Percentiles rank a stretch among this genome's conserved stretches.
These are phyloP conservation scores for Drechslera avenae DNA, from an alignment of 2,329 filamentous ascomycete genomes.

Conservation along the genomic window DNA sequence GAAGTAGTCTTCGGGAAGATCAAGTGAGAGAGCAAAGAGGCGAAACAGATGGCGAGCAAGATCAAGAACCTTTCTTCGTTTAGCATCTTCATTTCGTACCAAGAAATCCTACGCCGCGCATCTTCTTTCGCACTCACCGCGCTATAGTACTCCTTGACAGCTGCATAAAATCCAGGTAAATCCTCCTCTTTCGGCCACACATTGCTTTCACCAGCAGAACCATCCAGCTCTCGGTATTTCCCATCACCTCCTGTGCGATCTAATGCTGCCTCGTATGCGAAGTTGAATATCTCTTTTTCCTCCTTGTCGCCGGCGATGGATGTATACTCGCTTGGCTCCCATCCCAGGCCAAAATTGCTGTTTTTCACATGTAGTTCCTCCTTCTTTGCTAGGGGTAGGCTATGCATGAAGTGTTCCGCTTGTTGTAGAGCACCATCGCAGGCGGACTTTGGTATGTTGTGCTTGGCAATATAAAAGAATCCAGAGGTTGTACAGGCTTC, in stretches of 20 bases:
- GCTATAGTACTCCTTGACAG: conserved; percentile 48
- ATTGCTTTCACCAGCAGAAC: conserved; percentile 43
- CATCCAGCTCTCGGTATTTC: conserved; percentile 50
- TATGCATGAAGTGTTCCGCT: conserved; percentile 47
- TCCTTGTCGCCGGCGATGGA: conserved; percentile 49
- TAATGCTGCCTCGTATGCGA: conserved; percentile 49
- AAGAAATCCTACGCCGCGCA: no score
- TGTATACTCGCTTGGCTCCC: conserved; percentile 50
- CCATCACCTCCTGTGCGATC: conserved; percentile 51
- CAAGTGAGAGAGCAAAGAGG: conserved; percentile 49
- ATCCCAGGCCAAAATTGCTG: conserved; percentile 49
- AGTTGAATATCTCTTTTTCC: conserved; percentile 53
- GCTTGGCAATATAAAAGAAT: conserved; percentile 52
- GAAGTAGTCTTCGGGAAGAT: conserved; percentile 48
- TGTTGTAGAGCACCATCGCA: conserved; percentile 43
- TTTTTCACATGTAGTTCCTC: conserved; percentile 48
- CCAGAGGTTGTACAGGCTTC: conserved; percentile 48
- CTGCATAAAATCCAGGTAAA: conserved; percentile 48
- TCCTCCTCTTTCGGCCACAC: conserved; percentile 49
- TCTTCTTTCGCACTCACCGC: conserved; percentile 23
- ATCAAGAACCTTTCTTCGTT: conserved; percentile 33
- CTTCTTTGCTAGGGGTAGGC: conserved; percentile 42
- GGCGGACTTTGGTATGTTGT: conserved; percentile 38
- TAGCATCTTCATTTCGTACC: neutral
- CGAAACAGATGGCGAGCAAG: conserved; percentile 50